Evolutionary conservation across 2,329 filamentous ascomycete genomes (phyloP).

Genomic region (Trichophyton simii): DNA sequence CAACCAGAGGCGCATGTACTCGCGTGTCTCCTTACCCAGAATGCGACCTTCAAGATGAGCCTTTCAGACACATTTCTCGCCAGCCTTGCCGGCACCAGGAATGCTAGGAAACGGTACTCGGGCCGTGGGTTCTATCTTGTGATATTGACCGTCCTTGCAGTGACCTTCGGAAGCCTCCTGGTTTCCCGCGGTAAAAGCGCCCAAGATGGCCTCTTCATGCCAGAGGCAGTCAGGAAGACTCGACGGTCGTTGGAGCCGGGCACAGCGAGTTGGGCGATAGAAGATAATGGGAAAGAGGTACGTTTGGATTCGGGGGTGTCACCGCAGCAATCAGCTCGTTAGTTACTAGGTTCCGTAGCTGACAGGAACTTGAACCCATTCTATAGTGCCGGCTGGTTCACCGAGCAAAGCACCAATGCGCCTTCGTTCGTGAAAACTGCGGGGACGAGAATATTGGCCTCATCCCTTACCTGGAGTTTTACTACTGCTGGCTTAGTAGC

Average conservation of each 20-base stretch:
- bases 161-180: slow-evolving; percentile 23
- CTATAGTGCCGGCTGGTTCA: slow-evolving; percentile 67
- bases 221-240: neutral
- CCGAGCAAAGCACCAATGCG: slow-evolving; percentile 65
- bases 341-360: neutral
- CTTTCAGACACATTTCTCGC: slow-evolving; percentile 3
- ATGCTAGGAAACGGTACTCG: slow-evolving; percentile 27
- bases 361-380: neutral
- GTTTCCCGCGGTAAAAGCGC: slow-evolving; percentile 1
- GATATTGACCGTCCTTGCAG: slow-evolving; percentile 25
- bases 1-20: neutral
- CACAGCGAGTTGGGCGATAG: neutral
- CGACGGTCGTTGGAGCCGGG: neutral
- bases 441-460: slow-evolving; percentile 80
- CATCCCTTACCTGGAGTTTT: slow-evolving; percentile 74
- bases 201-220: neutral
- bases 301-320: neutral
- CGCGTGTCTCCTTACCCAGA: neutral
- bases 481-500: slow-evolving; percentile 66
- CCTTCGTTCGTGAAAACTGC: slow-evolving; percentile 72
- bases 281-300: neutral
- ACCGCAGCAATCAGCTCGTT: neutral
- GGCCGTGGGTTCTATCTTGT: slow-evolving; percentile 36
- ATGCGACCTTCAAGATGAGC: slow-evolving; percentile 10
- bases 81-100: slow-evolving; percentile 6